phyloP scores from a whole-genome alignment of 495 filamentous ascomycete genomes.

The Tirmania nivea region DNA sequence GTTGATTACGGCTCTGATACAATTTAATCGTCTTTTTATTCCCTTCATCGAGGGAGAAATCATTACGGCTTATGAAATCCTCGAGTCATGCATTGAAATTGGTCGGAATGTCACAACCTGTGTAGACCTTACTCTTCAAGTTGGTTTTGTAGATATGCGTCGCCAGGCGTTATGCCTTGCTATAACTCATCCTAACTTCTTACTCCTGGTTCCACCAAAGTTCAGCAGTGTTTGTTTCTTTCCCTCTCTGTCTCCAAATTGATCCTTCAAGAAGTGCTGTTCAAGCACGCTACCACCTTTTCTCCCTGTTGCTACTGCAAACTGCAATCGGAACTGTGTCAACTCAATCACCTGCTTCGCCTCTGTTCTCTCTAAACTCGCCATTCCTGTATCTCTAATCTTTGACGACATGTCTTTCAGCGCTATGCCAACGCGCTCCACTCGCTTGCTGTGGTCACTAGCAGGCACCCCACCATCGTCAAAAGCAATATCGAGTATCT shows the following conservation, averaged over 20 bases:
- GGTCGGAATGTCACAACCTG: too few species aligned
- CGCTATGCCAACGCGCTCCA: constrained; percentile 41
- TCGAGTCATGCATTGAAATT: too few species aligned
- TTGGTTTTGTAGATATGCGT: too few species aligned
- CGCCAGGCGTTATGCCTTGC: too few species aligned
- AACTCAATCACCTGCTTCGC: constrained; percentile 51
- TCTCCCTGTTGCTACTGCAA: constrained; percentile 27
- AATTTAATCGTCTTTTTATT: not conserved
- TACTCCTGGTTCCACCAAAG: too few species aligned
- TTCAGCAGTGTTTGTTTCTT: too few species aligned
- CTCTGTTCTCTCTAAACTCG: constrained; percentile 46
- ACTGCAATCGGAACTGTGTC: constrained; percentile 45
- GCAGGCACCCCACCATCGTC: constrained; percentile 32
- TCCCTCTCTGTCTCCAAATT: too few species aligned
- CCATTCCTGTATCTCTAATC: constrained; percentile 55
- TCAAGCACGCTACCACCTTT: constrained; percentile 24
- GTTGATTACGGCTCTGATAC: not conserved
- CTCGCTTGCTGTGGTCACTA: constrained; percentile 38
- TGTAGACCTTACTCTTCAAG: too few species aligned
- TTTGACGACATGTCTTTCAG: constrained; percentile 44
- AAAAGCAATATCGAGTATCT: constrained; percentile 50
- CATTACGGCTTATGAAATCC: too few species aligned
- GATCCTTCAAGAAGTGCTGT: too few species aligned
- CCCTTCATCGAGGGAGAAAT: not conserved
- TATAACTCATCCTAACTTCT: too few species aligned